These are phyloP conservation scores for Neurospora sp. DNA, from an alignment of 495 filamentous ascomycete species.

Conservation along the genomic window DNA sequence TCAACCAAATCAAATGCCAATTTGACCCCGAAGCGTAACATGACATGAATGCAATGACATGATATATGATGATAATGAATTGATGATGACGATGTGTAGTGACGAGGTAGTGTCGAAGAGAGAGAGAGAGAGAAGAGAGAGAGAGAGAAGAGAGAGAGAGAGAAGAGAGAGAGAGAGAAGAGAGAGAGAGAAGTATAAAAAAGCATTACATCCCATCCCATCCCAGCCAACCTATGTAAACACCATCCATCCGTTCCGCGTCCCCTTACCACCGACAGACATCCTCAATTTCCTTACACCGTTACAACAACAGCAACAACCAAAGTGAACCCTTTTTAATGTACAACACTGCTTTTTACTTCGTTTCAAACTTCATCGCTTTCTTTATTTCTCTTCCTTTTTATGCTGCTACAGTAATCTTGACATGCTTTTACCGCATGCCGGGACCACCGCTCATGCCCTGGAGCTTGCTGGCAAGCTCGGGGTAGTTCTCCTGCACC, in stretches of 20 bases:
- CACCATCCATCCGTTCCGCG: not conserved
- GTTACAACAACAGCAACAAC: no score
- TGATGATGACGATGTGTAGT: not conserved
- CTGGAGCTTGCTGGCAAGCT: constrained; percentile 73
- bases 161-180: no score
- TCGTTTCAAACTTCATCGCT: not conserved
- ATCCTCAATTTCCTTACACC: not conserved
- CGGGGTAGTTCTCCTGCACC: constrained; percentile 97
- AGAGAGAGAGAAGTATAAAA: not conserved
- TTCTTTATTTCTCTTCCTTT: not conserved
- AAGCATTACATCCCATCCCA: not conserved
- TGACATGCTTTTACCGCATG: constrained; percentile 14
- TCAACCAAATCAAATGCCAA: not conserved
- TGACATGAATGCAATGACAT: not conserved
- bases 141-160: not conserved
- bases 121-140: not conserved
- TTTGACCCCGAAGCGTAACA: not conserved
- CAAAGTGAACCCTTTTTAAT: not conserved
- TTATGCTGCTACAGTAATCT: not conserved
- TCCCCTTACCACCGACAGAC: not conserved
- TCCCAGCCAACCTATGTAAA: not conserved
- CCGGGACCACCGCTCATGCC: constrained; percentile 46
- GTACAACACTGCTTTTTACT: not conserved
- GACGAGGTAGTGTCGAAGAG: not conserved
- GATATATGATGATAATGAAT: not conserved